Evolutionary conservation across 2,329 filamentous ascomycete genomes (phyloP).

Genomic region (Xylariales sp.): DNA sequence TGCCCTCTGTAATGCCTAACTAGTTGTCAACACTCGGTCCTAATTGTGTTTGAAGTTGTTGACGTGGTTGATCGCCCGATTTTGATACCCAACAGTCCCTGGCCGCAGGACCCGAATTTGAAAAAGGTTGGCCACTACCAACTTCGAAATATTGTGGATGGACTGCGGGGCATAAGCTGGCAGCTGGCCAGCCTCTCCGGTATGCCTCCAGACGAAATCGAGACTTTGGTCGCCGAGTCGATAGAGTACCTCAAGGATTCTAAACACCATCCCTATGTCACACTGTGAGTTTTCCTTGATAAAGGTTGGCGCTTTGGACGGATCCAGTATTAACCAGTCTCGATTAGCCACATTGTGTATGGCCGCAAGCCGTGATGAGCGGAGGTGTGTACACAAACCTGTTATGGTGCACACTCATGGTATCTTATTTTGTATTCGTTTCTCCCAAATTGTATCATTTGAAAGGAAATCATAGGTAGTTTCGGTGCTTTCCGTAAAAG

Average conservation of each 20-base stretch:
- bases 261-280: background rate
- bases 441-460: too few species aligned
- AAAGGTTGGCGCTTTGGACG: background rate
- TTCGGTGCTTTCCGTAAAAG: too few species aligned
- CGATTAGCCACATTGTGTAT: background rate
- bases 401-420: too few species aligned
- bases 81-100: background rate
- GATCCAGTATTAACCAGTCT: background rate
- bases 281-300: background rate
- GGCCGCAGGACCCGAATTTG: constrained; percentile 1
- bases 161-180: background rate
- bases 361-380: background rate
- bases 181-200: background rate
- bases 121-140: background rate
- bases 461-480: too few species aligned
- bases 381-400: background rate
- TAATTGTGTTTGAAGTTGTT: background rate
- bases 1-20: too few species aligned
- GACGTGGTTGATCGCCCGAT: background rate
- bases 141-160: background rate
- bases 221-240: background rate
- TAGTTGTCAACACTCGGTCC: background rate
- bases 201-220: background rate
- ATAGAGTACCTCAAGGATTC: background rate
- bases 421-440: too few species aligned